phyloP scores from a whole-genome alignment of 1,284 basidiomycete genomes.

The Meripilus lineatus region DNA sequence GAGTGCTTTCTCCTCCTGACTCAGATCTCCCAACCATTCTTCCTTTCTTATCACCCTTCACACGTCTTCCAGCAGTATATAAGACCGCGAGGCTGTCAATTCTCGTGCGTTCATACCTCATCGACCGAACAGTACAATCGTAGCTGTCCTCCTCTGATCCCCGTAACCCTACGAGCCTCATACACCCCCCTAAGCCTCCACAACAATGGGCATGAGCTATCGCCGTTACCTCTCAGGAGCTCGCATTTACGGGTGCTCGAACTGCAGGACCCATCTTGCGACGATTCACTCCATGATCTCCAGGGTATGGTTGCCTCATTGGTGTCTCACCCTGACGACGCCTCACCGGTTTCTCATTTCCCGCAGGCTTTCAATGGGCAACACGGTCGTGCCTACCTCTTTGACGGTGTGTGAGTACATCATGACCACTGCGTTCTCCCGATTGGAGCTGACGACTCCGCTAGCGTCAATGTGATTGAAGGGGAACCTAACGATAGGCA shows the following conservation, averaged over 20 bases:
- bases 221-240: constrained; percentile 85
- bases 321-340: constrained; percentile 1
- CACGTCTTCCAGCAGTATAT: constrained; percentile 2
- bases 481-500: constrained; percentile 87
- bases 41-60: constrained; percentile 6
- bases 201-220: constrained; percentile 81
- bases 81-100: constrained; percentile 1
- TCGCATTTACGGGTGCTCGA: constrained; percentile 87
- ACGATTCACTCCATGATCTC: constrained; percentile 92
- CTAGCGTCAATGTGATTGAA: constrained; percentile 84
- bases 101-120: neutral
- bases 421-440: constrained; percentile 1
- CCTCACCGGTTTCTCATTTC: constrained; percentile 6
- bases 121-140: neutral
- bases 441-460: constrained; percentile 3
- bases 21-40: constrained; percentile 2
- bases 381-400: constrained; percentile 92
- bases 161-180: neutral
- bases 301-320: constrained; percentile 51
- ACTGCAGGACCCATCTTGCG: constrained; percentile 91
- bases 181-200: constrained; percentile 5
- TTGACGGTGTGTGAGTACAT: constrained; percentile 79
- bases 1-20: constrained; percentile 5
- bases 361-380: constrained; percentile 87
- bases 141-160: too few species aligned